Base-by-base conservation (phyloP, 257 asterid species). In the Catharanthus roseus region DNA sequence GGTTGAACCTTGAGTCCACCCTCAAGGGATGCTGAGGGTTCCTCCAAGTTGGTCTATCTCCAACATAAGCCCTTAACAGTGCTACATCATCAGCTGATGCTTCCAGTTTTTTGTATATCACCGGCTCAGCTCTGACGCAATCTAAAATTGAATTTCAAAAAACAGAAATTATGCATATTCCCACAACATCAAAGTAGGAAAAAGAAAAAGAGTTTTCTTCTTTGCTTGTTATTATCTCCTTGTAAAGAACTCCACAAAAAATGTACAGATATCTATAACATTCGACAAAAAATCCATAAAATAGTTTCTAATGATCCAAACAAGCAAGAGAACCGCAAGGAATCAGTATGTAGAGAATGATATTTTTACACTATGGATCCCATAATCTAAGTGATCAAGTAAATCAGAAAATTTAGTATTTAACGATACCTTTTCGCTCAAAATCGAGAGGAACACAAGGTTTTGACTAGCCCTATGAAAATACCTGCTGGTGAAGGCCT, bases 121-220 rank as follows among this genome's bases (percentile, higher is more conserved):
- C 96, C 0, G 98, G 97, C 71, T 93, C 97, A 76, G 98, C 97
- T 77, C 97, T 82, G 28, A 93, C 98, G 73, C 97, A 93, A 65
- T 93, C 97, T 90, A 80, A 12, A n/a, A n/a, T n/a, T n/a, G n/a
- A n/a, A n/a, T n/a, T n/a, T n/a, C n/a, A n/a, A n/a, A n/a, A n/a
- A 75, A 62, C 26, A 41, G 49, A 60, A 51, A 34, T 47, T 34
- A 53, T 0, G 21, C 8, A 13, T 42, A n/a, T 6, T 6, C 26
- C 66, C 3, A 38, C 9, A 31, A 10, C 24, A 41, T 4, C 16
- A 36, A 38, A 38, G n/a, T n/a, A 38, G 42, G 42, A 38, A 38
- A 12, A 9, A 38, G 28, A 31, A 15, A 13, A 53, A 19, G 5
- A 42, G 1, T 66, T 53, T 44, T 7, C 5, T 4, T 66, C 23